Evolutionary conservation across 768 basidiomycete species (phyloP).

Genomic region (Dacryopinax primogenitus): DNA sequence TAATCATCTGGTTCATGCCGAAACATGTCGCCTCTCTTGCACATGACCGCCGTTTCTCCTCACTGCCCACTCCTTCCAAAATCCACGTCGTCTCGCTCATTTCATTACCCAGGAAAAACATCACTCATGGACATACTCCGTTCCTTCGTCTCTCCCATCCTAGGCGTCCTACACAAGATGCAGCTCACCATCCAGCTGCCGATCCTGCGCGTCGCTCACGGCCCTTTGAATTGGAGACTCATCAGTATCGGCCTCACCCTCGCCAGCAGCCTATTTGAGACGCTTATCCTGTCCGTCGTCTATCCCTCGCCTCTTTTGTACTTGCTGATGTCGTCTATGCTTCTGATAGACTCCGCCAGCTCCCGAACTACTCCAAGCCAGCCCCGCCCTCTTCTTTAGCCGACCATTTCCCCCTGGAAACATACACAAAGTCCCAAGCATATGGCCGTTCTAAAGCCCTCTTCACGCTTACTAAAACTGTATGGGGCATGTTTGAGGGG

Average conservation of each 20-base stretch:
- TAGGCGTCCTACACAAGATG: background rate
- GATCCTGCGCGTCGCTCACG: constrained; percentile 16
- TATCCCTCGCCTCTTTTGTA: background rate
- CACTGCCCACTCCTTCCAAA: background rate
- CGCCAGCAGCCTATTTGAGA: constrained; percentile 71
- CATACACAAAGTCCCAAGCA: constrained; percentile 77
- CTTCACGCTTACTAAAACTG: constrained; percentile 58
- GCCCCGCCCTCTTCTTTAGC: constrained; percentile 59
- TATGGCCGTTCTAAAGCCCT: constrained; percentile 87
- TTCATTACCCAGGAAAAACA: background rate
- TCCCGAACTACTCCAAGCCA: constrained; percentile 66
- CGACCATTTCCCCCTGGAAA: constrained; percentile 50
- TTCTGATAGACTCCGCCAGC: constrained; percentile 53
- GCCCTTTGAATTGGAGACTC: constrained; percentile 50
- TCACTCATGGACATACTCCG: background rate
- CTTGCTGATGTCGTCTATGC: background rate
- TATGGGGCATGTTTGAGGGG: constrained; percentile 62
- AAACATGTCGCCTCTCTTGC: too few relatives aligned
- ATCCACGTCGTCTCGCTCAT: constrained; percentile 1
- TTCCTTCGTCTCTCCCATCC: background rate
- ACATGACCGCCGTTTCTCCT: background rate
- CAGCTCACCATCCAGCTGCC: background rate
- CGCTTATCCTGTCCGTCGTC: constrained; percentile 62
- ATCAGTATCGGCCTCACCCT: constrained; percentile 71
- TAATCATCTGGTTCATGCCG: too few relatives aligned